These are phyloP conservation scores for Antrodiella citrinella DNA, from an alignment of 768 basidiomycete species.

Conservation along the genomic window DNA sequence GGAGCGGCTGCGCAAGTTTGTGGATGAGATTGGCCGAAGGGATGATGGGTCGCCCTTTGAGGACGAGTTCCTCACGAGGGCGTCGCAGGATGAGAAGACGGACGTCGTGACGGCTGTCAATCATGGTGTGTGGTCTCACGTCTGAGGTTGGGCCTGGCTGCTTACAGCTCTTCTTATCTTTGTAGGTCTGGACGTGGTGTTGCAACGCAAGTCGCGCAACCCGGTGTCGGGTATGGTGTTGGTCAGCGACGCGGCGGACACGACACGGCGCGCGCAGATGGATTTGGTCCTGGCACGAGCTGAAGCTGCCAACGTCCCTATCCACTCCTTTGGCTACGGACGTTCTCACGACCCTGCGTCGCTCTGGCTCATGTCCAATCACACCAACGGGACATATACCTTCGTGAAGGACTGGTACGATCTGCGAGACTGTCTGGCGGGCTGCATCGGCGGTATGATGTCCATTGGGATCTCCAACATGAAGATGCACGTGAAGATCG, in stretches of 20 bases:
- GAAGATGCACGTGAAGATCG: constrained; percentile 92
- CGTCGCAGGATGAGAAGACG: constrained; percentile 85
- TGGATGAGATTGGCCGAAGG: constrained; percentile 56
- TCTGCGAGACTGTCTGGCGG: constrained; percentile 84
- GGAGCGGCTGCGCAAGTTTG: constrained; percentile 63
- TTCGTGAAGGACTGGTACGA: constrained; percentile 99
- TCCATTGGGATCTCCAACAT: constrained; percentile 87
- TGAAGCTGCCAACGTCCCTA: constrained; percentile 93
- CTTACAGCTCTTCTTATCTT: constrained; percentile 4
- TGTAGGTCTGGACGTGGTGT: constrained; percentile 81
- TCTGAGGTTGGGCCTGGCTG: neutral
- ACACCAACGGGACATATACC: constrained; percentile 94
- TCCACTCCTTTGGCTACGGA: constrained; percentile 96
- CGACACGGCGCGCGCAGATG: constrained; percentile 92
- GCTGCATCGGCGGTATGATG: constrained; percentile 95
- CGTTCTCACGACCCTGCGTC: constrained; percentile 96
- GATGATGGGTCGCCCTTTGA: constrained; percentile 27
- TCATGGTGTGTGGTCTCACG: constrained; percentile 52
- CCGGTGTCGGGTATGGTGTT: constrained; percentile 87
- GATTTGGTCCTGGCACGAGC: constrained; percentile 95
- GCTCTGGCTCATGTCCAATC: constrained; percentile 98
- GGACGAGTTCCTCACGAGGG: constrained; percentile 59
- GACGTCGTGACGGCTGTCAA: constrained; percentile 99
- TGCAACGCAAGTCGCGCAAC: constrained; percentile 91
- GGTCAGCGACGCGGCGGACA: constrained; percentile 88